A percentile compares a stretch with the other conserved stretches of the same genome.
phyloP scores from a whole-genome alignment of 2,329 filamentous ascomycete species.

The Coniochaeta sp. region DNA sequence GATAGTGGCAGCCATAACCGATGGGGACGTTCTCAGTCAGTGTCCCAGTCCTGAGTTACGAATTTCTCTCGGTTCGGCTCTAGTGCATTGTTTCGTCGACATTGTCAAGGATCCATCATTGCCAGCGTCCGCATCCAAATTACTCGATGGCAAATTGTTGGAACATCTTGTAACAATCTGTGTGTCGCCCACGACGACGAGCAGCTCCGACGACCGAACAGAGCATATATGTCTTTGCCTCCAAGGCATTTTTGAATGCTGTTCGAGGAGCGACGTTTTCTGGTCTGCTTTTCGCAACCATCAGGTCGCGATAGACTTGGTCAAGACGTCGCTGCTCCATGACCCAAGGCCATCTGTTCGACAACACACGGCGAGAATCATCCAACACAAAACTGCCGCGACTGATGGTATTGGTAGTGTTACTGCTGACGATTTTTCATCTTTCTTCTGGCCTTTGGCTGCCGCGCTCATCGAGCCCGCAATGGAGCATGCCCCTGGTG shows the following conservation, averaged over 20 bases:
- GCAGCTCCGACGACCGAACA: constrained; percentile 17
- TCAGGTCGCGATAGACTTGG: constrained; percentile 15
- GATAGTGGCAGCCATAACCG: constrained; percentile 53
- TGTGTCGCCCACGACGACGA: constrained; percentile 10
- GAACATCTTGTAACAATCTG: constrained; percentile 23
- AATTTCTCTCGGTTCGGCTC: constrained; percentile 40
- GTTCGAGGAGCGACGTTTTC: constrained; percentile 27
- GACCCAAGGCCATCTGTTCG: constrained; percentile 29
- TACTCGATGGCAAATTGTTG: constrained; percentile 19
- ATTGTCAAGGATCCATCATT: constrained; percentile 35
- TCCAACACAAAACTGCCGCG: constrained; percentile 18
- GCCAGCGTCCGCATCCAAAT: constrained; percentile 8
- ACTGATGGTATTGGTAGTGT: constrained; percentile 10
- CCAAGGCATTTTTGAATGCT: constrained; percentile 31
- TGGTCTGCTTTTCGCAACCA: constrained; percentile 29
- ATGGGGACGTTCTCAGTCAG: constrained; percentile 42
- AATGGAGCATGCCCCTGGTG: constrained; percentile 21
- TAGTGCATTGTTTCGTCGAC: constrained; percentile 50
- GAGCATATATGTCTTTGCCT: constrained; percentile 27
- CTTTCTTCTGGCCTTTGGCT: constrained; percentile 40
- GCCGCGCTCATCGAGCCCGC: constrained; percentile 28
- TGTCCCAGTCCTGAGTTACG: constrained; percentile 35
- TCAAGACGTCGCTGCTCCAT: constrained; percentile 27
- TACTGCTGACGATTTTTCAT: constrained; percentile 24
- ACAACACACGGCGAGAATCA: constrained; percentile 24